Percentiles rank a stretch among this genome's conserved stretches.
Conservation (phyloP, 495 filamentous ascomycete species). For the Xylaria longipes region DNA sequence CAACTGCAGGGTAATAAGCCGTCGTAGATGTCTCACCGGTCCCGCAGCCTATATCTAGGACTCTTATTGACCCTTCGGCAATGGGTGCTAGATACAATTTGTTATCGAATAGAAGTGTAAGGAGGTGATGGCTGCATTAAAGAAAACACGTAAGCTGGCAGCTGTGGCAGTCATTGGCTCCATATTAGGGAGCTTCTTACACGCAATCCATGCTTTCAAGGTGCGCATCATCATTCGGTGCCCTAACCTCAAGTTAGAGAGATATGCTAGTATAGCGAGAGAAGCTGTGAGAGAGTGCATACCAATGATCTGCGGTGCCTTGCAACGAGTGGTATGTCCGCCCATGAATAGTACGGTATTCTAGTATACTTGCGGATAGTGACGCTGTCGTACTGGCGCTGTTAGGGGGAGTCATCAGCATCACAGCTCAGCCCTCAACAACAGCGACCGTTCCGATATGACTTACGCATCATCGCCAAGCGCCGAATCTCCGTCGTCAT, state of each 20-base stretch:
- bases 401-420: slow-evolving; percentile 16
- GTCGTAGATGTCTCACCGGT: slow-evolving; percentile 47
- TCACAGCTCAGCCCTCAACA: not conserved
- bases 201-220: slow-evolving; percentile 37
- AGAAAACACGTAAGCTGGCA: slow-evolving; percentile 3
- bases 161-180: not conserved
- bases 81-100: slow-evolving; percentile 66
- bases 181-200: slow-evolving; percentile 31
- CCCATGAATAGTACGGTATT: slow-evolving; percentile 52
- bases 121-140: slow-evolving; percentile 41
- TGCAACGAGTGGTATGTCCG: slow-evolving; percentile 50
- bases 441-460: not conserved
- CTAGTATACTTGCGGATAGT: slow-evolving; percentile 51
- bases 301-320: slow-evolving; percentile 28
- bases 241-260: slow-evolving; percentile 28
- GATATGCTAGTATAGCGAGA: not conserved
- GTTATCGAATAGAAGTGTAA: slow-evolving; percentile 45
- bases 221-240: slow-evolving; percentile 37
- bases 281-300: not conserved
- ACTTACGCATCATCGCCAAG: slow-evolving; percentile 41
- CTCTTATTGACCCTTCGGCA: slow-evolving; percentile 43
- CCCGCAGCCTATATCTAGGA: slow-evolving; percentile 63
- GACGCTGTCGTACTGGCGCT: slow-evolving; percentile 49
- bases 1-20: slow-evolving; percentile 26
- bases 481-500: slow-evolving; percentile 35